Conservation (phyloP, 1,284 basidiomycete species). For the Austroboletus niveus region DNA sequence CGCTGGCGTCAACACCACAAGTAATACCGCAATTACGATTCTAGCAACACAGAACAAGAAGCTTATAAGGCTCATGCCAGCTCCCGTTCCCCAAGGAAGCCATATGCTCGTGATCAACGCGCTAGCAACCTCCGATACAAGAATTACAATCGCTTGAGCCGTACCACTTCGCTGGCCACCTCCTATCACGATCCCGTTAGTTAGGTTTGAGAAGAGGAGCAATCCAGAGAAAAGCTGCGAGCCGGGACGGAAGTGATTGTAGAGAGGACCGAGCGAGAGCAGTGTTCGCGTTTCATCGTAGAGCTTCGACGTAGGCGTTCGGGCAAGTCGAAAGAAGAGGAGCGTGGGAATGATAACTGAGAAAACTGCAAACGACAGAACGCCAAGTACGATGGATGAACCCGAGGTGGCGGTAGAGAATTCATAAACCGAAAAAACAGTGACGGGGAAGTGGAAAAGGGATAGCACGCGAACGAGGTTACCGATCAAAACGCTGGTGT, state of each 20-base stretch:
- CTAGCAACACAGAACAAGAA: conserved; percentile 89
- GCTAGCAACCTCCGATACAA: conserved; percentile 80
- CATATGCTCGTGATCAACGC: conserved; percentile 88
- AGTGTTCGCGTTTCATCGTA: conserved; percentile 93
- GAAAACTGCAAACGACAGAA: conserved; percentile 74
- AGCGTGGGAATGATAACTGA: conserved; percentile 77
- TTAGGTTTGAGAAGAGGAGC: conserved; percentile 78
- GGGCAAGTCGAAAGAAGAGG: conserved; percentile 72
- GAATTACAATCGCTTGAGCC: conserved; percentile 86
- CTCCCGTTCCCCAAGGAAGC: conserved; percentile 95
- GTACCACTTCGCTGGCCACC: conserved; percentile 88
- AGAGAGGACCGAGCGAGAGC: conserved; percentile 89
- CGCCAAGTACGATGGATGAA: conserved; percentile 68
- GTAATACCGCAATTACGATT: conserved; percentile 84
- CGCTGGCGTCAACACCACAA: conserved; percentile 84
- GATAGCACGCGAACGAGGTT: conserved; percentile 89
- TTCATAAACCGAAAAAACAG: conserved; percentile 82
- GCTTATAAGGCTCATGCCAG: conserved; percentile 92
- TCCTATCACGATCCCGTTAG: conserved; percentile 83
- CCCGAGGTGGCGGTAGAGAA: conserved; percentile 31
- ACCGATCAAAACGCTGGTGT: conserved; percentile 76
- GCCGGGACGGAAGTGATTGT: conserved; percentile 92
- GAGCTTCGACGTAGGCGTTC: conserved; percentile 84
- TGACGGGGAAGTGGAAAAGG: conserved; percentile 92
- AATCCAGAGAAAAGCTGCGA: conserved; percentile 87